Conservation (phyloP, 129 eudicot genomes). For the Flaveria linearis region DNA sequence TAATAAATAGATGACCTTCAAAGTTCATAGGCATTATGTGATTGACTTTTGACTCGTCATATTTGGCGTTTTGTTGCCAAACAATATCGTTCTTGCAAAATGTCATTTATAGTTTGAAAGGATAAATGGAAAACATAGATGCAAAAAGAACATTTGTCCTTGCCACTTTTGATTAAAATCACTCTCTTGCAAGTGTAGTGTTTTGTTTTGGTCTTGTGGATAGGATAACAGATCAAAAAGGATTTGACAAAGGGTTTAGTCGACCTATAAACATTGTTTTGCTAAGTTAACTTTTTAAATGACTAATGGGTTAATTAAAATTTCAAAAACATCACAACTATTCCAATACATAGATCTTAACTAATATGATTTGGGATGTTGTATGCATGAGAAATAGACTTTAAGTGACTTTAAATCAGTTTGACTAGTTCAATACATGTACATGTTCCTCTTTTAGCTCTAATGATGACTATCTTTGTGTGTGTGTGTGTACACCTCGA, state of each 20-base stretch:
- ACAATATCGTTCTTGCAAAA: background rate
- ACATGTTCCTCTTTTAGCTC: background rate
- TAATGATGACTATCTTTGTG: background rate
- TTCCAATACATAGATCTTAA: background rate
- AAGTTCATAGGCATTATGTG: too few relatives aligned
- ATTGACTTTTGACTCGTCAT: background rate
- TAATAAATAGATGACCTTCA: slow-evolving; percentile 3
- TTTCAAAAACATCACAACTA: background rate
- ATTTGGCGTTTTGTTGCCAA: background rate
- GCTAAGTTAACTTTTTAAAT: background rate
- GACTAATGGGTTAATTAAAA: background rate
- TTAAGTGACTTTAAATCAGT: background rate
- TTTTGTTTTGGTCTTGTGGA: background rate
- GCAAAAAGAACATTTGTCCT: background rate
- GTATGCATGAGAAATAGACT: background rate
- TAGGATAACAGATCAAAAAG: background rate
- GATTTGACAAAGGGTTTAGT: background rate
- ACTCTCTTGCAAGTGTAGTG: background rate
- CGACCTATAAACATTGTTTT: background rate
- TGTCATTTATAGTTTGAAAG: background rate
- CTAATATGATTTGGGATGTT: background rate
- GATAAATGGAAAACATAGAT: background rate
- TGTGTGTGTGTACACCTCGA: slow-evolving; percentile 33
- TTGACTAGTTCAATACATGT: background rate
- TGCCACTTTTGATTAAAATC: background rate